Percentiles rank a stretch among this genome's conserved stretches.
Evolutionary conservation across 2,329 filamentous ascomycete species (phyloP).

Genomic region (Pseudogymnoascus sp.): DNA sequence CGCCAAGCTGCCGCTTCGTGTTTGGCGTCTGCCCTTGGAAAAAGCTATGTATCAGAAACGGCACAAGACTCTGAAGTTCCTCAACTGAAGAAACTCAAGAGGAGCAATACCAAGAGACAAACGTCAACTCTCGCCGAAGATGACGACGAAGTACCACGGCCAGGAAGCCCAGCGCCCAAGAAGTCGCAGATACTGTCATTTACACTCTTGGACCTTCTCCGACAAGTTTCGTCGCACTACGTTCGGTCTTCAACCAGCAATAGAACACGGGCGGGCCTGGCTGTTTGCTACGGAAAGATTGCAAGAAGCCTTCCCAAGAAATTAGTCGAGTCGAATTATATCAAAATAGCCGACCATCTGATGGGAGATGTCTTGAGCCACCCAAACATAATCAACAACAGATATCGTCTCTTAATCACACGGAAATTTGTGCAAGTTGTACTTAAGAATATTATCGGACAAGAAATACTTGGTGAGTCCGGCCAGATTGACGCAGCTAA

Average conservation of each 20-base stretch:
- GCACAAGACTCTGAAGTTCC: constrained; percentile 41
- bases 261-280: constrained; percentile 70
- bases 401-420: constrained; percentile 78
- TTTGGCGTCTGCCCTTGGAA: constrained; percentile 73
- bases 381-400: constrained; percentile 67
- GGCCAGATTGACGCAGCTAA: constrained; percentile 78
- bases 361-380: constrained; percentile 73
- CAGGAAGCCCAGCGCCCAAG: constrained; percentile 67
- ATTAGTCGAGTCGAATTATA: constrained; percentile 74
- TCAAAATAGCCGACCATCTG: constrained; percentile 71
- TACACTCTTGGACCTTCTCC: constrained; percentile 68
- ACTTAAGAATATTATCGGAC: constrained; percentile 74
- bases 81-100: constrained; percentile 62
- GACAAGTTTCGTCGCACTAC: constrained; percentile 72
- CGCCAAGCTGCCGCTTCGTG: constrained; percentile 81
- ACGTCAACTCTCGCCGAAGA: constrained; percentile 55
- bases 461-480: constrained; percentile 76
- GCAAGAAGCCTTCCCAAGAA: constrained; percentile 71
- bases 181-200: constrained; percentile 67
- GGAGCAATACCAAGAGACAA: constrained; percentile 47
- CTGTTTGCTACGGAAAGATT: constrained; percentile 77
- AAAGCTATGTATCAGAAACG: constrained; percentile 61
- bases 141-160: constrained; percentile 58
- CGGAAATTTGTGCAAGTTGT: constrained; percentile 77
- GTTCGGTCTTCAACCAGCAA: constrained; percentile 70